Evolutionary conservation across 129 eudicot genomes (phyloP).

Genomic region (Chrysanthemum makinoi): DNA sequence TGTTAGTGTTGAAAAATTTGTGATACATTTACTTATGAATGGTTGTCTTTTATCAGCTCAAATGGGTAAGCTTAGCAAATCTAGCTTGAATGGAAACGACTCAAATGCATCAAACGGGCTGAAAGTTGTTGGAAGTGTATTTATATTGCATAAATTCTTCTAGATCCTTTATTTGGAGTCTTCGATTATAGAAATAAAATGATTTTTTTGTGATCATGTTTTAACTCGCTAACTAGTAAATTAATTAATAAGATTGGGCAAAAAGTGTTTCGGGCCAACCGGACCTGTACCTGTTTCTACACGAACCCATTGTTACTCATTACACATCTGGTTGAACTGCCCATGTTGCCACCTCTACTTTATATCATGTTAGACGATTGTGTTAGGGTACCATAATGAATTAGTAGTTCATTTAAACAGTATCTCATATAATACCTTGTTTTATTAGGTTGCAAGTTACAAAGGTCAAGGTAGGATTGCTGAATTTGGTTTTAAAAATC

Average conservation of each 20-base stretch:
- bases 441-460: slow-evolving; percentile 74
- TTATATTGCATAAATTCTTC: too few species aligned
- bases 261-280: neutral
- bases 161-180: too few species aligned
- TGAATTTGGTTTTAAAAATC: slow-evolving; percentile 79
- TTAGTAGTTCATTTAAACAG: neutral
- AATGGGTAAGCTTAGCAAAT: neutral
- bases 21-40: neutral
- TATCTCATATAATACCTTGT: slow-evolving; percentile 1
- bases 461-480: slow-evolving; percentile 97
- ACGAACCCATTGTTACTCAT: neutral
- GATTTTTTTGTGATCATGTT: too few species aligned
- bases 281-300: neutral
- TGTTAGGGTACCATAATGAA: neutral
- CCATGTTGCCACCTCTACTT: neutral
- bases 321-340: neutral
- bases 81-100: neutral
- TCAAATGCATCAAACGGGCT: neutral
- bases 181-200: too few species aligned
- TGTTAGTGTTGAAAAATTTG: neutral
- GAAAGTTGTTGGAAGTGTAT: neutral
- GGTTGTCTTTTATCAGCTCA: neutral
- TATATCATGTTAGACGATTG: neutral
- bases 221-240: too few species aligned
- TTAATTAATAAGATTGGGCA: too few species aligned